These are phyloP conservation scores for Colletotrichum australisinense DNA, from an alignment of 2,329 filamentous ascomycete genomes.

Conservation along the genomic window DNA sequence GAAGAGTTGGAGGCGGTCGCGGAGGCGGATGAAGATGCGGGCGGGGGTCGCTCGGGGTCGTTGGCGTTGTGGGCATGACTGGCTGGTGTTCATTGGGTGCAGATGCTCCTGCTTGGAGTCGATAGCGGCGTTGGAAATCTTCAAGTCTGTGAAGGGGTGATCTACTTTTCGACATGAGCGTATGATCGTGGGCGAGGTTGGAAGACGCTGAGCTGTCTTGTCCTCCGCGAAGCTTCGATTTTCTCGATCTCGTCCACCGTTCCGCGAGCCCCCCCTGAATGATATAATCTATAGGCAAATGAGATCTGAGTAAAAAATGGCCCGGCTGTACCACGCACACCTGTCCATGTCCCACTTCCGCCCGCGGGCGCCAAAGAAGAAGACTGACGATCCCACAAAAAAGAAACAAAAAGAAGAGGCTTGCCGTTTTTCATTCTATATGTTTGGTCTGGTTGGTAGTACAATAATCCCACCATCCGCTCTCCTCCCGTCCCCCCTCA, in stretches of 20 bases:
- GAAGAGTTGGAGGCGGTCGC: slow-evolving; percentile 28
- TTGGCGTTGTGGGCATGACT: no score
- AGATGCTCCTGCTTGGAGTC: background rate
- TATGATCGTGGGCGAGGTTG: no score
- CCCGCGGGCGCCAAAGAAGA: background rate
- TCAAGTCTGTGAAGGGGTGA: background rate
- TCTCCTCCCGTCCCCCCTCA: background rate
- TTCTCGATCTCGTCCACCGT: background rate
- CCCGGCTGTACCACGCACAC: slow-evolving; percentile 3
- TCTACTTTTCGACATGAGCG: background rate
- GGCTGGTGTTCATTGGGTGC: background rate
- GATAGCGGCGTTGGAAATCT: no score
- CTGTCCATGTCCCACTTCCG: background rate
- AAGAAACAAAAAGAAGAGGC: slow-evolving; percentile 13
- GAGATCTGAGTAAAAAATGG: background rate
- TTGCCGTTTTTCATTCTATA: slow-evolving; percentile 31
- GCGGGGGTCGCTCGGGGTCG: slow-evolving; percentile 6
- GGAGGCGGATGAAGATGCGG: slow-evolving; percentile 23
- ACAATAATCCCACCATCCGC: slow-evolving; percentile 13
- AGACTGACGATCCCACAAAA: background rate
- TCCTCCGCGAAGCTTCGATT: background rate
- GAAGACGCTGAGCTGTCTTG: background rate
- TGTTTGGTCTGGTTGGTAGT: slow-evolving; percentile 32
- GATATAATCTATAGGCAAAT: background rate
- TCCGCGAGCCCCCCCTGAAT: slow-evolving; percentile 16